Conservation (phyloP, 2,329 filamentous ascomycete species). For the Colletotrichum lindemuthianum region DNA sequence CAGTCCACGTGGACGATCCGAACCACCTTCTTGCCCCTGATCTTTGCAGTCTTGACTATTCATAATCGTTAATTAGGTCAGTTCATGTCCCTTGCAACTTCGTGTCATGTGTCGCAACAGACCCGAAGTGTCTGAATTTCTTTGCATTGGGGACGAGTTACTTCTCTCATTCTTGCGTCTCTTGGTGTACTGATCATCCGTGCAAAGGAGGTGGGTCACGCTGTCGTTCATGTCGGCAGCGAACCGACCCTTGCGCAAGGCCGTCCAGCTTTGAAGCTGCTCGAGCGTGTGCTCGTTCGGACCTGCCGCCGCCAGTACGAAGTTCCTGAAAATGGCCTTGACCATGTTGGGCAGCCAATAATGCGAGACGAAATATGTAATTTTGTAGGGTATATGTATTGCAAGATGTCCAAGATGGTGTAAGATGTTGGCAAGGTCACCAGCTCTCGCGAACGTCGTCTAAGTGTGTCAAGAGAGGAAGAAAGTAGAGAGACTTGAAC, state of each 20-base stretch:
- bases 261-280: constrained; percentile 74
- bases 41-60: constrained; percentile 51
- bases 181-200: constrained; percentile 67
- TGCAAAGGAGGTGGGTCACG: constrained; percentile 80
- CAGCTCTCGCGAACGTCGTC: no score
- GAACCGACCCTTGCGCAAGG: constrained; percentile 69
- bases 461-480: no score
- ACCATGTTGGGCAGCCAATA: constrained; percentile 17
- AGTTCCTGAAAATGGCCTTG: constrained; percentile 59
- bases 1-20: constrained; percentile 61
- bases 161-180: constrained; percentile 21
- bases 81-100: background rate
- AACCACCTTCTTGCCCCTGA: constrained; percentile 43
- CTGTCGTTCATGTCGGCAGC: constrained; percentile 57
- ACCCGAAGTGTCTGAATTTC: background rate
- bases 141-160: background rate
- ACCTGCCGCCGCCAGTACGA: constrained; percentile 68
- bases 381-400: background rate
- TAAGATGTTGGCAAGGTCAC: no score
- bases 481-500: no score
- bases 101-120: background rate
- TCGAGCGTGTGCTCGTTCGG: constrained; percentile 57
- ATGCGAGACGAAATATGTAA: background rate
- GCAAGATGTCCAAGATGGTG: no score
- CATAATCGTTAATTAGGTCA: background rate